These are phyloP conservation scores for Calonectria montana DNA, from an alignment of 2,329 filamentous ascomycete genomes.

Conservation along the genomic window DNA sequence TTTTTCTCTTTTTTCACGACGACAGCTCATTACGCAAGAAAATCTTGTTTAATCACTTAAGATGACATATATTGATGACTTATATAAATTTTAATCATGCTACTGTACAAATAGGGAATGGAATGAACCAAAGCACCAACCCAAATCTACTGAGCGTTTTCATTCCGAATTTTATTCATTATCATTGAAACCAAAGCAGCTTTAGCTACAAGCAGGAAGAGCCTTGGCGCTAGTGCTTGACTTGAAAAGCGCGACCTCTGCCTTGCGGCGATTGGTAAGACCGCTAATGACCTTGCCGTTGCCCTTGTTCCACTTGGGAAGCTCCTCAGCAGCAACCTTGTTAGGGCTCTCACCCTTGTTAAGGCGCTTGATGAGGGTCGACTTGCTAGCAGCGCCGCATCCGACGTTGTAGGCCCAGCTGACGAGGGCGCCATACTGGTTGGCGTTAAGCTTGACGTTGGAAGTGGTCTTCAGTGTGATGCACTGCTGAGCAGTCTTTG, in stretches of 20 bases:
- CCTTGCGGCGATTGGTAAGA: constrained; percentile 54
- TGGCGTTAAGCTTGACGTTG: constrained; percentile 49
- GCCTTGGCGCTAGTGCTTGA: constrained; percentile 24
- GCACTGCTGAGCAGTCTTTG: constrained; percentile 48
- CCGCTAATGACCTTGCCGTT: constrained; percentile 53
- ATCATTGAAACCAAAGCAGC: neutral
- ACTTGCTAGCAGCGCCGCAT: constrained; percentile 52
- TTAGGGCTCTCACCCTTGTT: constrained; percentile 43
- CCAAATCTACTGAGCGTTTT: neutral
- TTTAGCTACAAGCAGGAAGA: constrained; percentile 25
- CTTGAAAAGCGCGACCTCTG: constrained; percentile 54
- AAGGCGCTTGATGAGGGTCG: constrained; percentile 46
- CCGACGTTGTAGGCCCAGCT: constrained; percentile 65
- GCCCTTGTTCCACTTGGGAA: constrained; percentile 61
- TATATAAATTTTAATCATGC: neutral
- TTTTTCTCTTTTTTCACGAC: no score
- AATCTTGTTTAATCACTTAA: no score
- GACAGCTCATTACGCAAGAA: no score
- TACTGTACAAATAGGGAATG: neutral
- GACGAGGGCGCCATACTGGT: constrained; percentile 64
- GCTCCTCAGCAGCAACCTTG: constrained; percentile 53
- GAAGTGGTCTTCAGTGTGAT: constrained; percentile 49
- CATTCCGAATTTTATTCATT: neutral
- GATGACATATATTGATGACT: neutral
- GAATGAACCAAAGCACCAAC: neutral